Evolutionary conservation across 2,329 filamentous ascomycete species (phyloP).

Genomic region (Epichloe hybrida): DNA sequence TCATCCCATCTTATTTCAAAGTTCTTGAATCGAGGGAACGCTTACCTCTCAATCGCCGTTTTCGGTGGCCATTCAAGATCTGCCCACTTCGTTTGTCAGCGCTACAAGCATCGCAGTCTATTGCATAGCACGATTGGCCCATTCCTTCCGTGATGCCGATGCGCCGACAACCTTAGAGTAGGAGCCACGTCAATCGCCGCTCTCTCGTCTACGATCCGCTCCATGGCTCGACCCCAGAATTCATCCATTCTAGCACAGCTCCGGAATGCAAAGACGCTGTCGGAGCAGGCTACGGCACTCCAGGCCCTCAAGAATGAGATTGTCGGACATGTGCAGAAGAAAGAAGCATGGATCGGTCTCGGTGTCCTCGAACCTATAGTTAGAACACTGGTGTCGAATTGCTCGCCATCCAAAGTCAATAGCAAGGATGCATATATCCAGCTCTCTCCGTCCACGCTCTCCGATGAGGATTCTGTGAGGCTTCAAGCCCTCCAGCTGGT

Average conservation of each 20-base stretch:
- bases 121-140: neutral
- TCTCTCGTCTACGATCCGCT: constrained; percentile 6
- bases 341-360: constrained; percentile 60
- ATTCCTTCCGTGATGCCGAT: constrained; percentile 7
- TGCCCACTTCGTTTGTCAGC: neutral
- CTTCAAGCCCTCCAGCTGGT: constrained; percentile 77
- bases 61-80: neutral
- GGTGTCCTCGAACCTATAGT: constrained; percentile 52
- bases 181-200: constrained; percentile 2
- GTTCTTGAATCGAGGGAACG: no score
- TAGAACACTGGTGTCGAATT: constrained; percentile 28
- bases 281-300: constrained; percentile 47
- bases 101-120: neutral
- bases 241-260: constrained; percentile 44
- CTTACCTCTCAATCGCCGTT: no score
- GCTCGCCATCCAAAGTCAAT: constrained; percentile 20
- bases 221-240: constrained; percentile 41
- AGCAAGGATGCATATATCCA: constrained; percentile 25
- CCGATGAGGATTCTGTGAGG: constrained; percentile 52
- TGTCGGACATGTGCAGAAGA: constrained; percentile 75
- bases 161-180: constrained; percentile 3
- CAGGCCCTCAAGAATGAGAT: constrained; percentile 76
- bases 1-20: neutral
- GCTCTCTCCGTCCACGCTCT: constrained; percentile 26
- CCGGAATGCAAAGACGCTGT: constrained; percentile 34